Base-by-base conservation (phyloP, 2,329 filamentous ascomycete species). In the Nothopassalora personata region DNA sequence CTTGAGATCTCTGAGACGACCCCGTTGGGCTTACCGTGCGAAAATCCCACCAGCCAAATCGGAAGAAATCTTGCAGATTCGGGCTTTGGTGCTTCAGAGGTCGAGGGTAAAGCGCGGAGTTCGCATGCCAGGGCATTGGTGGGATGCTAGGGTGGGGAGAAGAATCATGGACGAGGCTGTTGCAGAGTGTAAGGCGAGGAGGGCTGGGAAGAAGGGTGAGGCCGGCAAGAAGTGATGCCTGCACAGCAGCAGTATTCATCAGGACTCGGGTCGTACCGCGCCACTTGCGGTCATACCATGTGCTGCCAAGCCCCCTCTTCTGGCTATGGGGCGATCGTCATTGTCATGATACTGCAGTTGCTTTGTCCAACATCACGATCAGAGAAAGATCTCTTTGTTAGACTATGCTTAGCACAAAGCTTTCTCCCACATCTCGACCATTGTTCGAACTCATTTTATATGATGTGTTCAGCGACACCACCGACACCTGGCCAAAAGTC, bases 121-220 rank as follows among this genome's bases (percentile, higher is more conserved):
- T 15, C 7, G 34, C 4, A 39, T 15, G 34, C 8, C 7, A 13
- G 13, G 34, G 4, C 7, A 15, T 39, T 39, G 8, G 34, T 39
- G 6, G 6, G 34, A 39, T 13, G 34, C 34, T 39, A 39, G 34
- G 34, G 34, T 9, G 34, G 34, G 15, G 8, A 39, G 34, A 15
- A 7, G 34, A 13, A 13, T 39, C 15, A 39, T 13, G 34, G 34
- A 39, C 15, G 34, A 39, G 34, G 34, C 34, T 9, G 34, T 39
- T 39, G 34, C 34, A 9, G 34, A 39, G 34, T 39, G 34, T 39
- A 39, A 15, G 4, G 34, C 34, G 13, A 39, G 13, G 34, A 39
- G 34, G 34, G 34, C 8, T 39, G 34, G 13, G 34, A 70, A 71
- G 18, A 60, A 63, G 57, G 39, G 19, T 1, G 19, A 47, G 46